These are phyloP conservation scores for Conidiobolus incongruus DNA, from an alignment of 371 early-diverging fungal genomes.

Conservation along the genomic window DNA sequence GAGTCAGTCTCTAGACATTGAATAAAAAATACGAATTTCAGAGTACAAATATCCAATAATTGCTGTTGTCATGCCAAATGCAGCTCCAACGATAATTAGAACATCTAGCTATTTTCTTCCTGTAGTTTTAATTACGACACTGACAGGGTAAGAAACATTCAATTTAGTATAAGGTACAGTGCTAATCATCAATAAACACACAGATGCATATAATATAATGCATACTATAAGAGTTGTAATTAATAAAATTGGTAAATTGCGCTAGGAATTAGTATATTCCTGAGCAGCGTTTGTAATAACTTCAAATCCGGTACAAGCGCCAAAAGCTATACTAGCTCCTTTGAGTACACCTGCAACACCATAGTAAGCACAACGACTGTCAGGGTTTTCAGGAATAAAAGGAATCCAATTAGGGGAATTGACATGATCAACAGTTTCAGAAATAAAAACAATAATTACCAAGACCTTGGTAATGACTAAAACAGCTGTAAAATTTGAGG, in stretches of 20 bases:
- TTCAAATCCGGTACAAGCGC: conserved; percentile 81
- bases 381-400: conserved; percentile 44
- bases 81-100: conserved; percentile 20
- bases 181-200: conserved; percentile 49
- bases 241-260: conserved; percentile 75
- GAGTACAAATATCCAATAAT: conserved; percentile 46
- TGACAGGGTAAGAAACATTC: conserved; percentile 28
- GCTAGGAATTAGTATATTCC: conserved; percentile 58
- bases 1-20: conserved; percentile 39
- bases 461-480: conserved; percentile 50
- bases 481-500: conserved; percentile 39
- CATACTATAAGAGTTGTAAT: conserved; percentile 48
- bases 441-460: conserved; percentile 54
- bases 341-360: conserved; percentile 48
- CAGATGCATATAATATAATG: conserved; percentile 52
- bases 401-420: conserved; percentile 44
- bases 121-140: conserved; percentile 31
- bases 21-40: conserved; percentile 71
- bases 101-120: conserved; percentile 27
- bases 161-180: conserved; percentile 33
- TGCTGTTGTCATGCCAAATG: conserved; percentile 55
- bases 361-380: conserved; percentile 13
- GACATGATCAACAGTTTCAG: conserved; percentile 36
- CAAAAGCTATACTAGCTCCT: conserved; percentile 59
- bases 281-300: conserved; percentile 70